A percentile compares a stretch with the other conserved stretches of the same genome.
Conservation (phyloP, 1,284 basidiomycete genomes). For the Golubevia sp. region DNA sequence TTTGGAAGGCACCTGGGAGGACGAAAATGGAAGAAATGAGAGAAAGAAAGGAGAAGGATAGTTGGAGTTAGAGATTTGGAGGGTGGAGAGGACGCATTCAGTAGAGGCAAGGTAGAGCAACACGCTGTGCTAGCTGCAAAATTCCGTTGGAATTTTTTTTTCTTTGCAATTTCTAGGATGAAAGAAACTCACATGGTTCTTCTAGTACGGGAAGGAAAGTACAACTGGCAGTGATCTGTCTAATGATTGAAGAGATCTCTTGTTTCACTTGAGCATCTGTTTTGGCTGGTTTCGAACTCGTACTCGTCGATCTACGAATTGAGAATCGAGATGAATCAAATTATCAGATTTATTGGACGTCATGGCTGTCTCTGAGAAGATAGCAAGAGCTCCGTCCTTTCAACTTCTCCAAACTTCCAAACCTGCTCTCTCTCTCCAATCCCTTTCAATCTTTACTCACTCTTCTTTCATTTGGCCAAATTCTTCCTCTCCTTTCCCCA, state of each 20-base stretch:
- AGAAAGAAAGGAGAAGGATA: not conserved
- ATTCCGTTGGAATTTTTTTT: not conserved
- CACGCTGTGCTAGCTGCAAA: not conserved
- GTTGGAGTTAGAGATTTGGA: not conserved
- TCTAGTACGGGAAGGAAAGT: constrained; percentile 94
- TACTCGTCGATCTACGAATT: not conserved
- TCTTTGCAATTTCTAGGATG: not conserved
- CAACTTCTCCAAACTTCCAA: too few relatives aligned
- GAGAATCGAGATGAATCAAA: not conserved
- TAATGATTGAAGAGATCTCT: constrained; percentile 95
- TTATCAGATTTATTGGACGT: too few relatives aligned
- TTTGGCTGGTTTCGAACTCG: constrained; percentile 59
- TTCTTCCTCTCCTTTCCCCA: constrained; percentile 57
- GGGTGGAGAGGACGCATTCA: not conserved
- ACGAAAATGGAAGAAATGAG: not conserved
- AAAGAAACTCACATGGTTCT: constrained; percentile 77
- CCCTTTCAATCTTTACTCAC: constrained; percentile 7
- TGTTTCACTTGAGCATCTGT: constrained; percentile 90
- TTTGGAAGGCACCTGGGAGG: constrained; percentile 73
- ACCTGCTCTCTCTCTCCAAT: too few relatives aligned
- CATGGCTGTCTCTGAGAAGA: too few relatives aligned
- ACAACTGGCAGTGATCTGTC: constrained; percentile 95
- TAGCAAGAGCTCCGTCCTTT: too few relatives aligned
- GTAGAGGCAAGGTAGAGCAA: not conserved
- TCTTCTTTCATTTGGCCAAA: constrained; percentile 1